Evolutionary conservation across 106 monocot genomes (phyloP), one percentile per base, ranked within the genome.

Genomic region (Xerophyta viscosa): DNA sequence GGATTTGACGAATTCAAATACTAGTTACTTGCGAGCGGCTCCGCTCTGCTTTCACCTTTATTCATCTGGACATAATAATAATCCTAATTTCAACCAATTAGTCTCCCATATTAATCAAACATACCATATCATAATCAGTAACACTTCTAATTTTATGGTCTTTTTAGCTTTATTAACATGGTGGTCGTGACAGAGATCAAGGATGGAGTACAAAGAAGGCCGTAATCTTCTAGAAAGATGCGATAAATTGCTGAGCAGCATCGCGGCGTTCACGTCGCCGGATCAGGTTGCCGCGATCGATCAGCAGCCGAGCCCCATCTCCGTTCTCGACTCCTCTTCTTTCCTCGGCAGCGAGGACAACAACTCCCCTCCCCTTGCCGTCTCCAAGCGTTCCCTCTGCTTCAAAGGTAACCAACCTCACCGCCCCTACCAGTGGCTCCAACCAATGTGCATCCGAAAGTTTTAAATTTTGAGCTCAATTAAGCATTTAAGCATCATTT

Each of bases 301-400:
- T 12, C 88, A 78, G 61, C 96, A 98, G 55, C 96, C 96, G 9
- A 98, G 96, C 44, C 96, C 96, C 0, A 85, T 98, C 31, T 90
- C 89, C 12, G 96, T 98, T 3, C 89, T 98, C 15, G 89, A 98
- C 48, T 23, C 41, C 12, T 72, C 80, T 3, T 56, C 71, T 8
- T 83, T 67, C 54, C 69, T 75, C 33, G n/a, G n/a, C n/a, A n/a
- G n/a, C n/a, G 28, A 31, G 20, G 83, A 72, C 33, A 77, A 75
- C 37, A 43, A 51, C 70, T 66, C 77, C 7, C 59, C 77, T 1
- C 65, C 79, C 8, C 37, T 77, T 8, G 14, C 27, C 21, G 31
- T 43, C 13, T 6, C 67, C n/a, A 74, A 77, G 50, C 66, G 77
- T 19, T 63, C 73, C 48, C 57, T 84, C 62, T 42, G 64, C 23